Evolutionary conservation across 2,329 filamentous ascomycete species (phyloP).

Genomic region (Fusarium oxysporum): DNA sequence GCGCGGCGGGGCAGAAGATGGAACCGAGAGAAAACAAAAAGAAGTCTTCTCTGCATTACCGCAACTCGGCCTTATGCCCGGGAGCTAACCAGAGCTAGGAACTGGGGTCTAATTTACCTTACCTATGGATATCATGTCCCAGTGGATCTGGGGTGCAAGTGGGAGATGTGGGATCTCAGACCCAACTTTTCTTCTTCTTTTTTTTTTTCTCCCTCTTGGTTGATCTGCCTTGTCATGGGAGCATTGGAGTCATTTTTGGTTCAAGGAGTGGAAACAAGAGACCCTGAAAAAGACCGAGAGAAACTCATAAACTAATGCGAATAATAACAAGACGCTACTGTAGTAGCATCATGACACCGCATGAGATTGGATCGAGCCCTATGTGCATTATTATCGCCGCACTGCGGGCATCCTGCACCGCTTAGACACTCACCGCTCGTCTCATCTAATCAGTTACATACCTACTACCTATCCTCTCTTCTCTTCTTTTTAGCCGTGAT

Average conservation of each 20-base stretch:
- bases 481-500: slow-evolving; percentile 15
- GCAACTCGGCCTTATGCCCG: slow-evolving; percentile 28
- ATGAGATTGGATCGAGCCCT: slow-evolving; percentile 19
- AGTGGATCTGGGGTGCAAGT: slow-evolving; percentile 40
- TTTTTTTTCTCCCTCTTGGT: background rate
- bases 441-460: background rate
- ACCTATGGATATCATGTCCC: background rate
- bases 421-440: slow-evolving; percentile 29
- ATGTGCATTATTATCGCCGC: slow-evolving; percentile 2
- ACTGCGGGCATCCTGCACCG: slow-evolving; percentile 14
- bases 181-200: background rate
- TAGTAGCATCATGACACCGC: slow-evolving; percentile 7
- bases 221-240: background rate
- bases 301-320: background rate
- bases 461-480: background rate
- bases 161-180: slow-evolving; percentile 22
- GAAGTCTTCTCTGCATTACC: slow-evolving; percentile 18
- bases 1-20: slow-evolving; percentile 16
- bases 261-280: background rate
- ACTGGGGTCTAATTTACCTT: slow-evolving; percentile 13
- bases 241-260: background rate
- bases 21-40: slow-evolving; percentile 28
- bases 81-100: slow-evolving; percentile 13
- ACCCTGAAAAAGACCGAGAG: slow-evolving; percentile 22
- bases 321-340: slow-evolving; percentile 6